These are phyloP conservation scores for Artemisia argyi DNA, from an alignment of 129 eudicot genomes.

Conservation along the genomic window DNA sequence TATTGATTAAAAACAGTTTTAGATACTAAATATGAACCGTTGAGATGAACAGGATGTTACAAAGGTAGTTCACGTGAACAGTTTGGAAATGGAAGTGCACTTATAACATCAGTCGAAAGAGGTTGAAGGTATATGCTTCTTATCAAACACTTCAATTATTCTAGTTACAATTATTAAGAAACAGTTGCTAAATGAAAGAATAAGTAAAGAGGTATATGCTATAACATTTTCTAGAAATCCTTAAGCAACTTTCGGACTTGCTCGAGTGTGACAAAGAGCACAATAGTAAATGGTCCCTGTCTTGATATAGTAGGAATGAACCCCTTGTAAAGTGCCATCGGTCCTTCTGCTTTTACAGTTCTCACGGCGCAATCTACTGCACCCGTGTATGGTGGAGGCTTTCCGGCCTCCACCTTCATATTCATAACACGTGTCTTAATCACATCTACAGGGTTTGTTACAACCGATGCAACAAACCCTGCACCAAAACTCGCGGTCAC, in stretches of 20 bases:
- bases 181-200: too few species aligned
- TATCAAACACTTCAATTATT: too few species aligned
- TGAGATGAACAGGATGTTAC: too few species aligned
- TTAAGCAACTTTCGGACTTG: constrained; percentile 81
- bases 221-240: constrained; percentile 44
- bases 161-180: too few species aligned
- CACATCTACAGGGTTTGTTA: constrained; percentile 86
- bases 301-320: constrained; percentile 86
- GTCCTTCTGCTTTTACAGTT: constrained; percentile 69
- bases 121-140: too few species aligned
- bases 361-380: constrained; percentile 76
- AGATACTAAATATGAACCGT: too few species aligned
- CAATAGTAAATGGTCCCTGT: constrained; percentile 90
- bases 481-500: constrained; percentile 95
- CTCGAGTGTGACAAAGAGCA: constrained; percentile 86
- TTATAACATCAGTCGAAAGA: too few species aligned
- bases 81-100: too few species aligned
- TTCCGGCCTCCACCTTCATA: constrained; percentile 71
- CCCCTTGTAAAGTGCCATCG: constrained; percentile 80
- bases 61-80: too few species aligned
- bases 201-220: too few species aligned
- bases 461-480: constrained; percentile 89
- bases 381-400: constrained; percentile 61
- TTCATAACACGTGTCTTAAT: constrained; percentile 91
- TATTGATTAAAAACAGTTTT: too few species aligned